Evolutionary conservation across 2,329 filamentous ascomycete species (phyloP), one percentile per base, ranked within the genome.

Genomic region (Penicillium occitanis): DNA sequence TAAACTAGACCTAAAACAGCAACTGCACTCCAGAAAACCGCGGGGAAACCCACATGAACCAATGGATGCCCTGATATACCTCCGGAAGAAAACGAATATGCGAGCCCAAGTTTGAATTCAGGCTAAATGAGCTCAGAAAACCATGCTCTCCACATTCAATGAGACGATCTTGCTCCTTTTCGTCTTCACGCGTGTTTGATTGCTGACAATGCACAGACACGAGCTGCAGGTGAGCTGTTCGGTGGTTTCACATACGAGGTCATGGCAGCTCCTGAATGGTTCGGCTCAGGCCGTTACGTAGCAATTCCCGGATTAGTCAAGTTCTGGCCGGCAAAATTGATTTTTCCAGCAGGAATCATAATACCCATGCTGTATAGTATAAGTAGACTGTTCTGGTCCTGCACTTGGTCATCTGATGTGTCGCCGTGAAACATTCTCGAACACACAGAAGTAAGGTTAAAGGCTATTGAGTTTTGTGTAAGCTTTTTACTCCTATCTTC

Each of bases 171-270:
- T 57, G n/a, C 53, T 25, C n/a, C 33, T 37, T 57, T 40, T 35
- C 6, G 53, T 57, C 30, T 40, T 57, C 53, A 40, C 53, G 33
- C 33, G 53, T 57, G 53, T 14, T 22, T 40, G 40, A 44, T 30
- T 37, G 22, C 35, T 60, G 10, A 13, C 2, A 2, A 53, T 55
- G 22, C 19, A 42, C 46, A 22, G 61, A 55, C 48, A 5, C 22
- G 5, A 25, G 57, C 37, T 60, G 57, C 57, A 46, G 37, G 22
- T 33, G 57, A 46, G 57, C 37, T 60, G 57, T 46, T n/a, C n/a
- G 22, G 14, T 42, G 35, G 6, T 44, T 60, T 46, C 8, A 14
- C 6, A 60, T 19, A 60, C 57, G 57, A 46, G 37, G 37, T 46
- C 14, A 60, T 33, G 40, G 57, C 6, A 30, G 19, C 35, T 46